Evolutionary conservation across 1,284 basidiomycete genomes (phyloP).

Genomic region (Neolentinus lepideus): DNA sequence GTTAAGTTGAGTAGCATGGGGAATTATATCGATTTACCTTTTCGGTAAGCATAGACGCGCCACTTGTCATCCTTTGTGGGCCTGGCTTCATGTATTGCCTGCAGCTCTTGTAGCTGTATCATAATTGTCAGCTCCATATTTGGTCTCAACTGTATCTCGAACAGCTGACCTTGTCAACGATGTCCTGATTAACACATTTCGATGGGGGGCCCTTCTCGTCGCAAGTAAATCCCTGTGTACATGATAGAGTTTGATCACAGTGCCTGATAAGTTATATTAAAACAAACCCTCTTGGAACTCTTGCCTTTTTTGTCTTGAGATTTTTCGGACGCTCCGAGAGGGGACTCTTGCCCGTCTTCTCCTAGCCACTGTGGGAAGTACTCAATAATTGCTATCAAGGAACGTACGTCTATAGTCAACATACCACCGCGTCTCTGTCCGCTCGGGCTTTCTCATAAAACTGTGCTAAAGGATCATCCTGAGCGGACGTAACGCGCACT

Average conservation of each 20-base stretch:
- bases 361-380: not conserved
- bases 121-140: not conserved
- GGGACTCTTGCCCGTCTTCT: slow-evolving; percentile 13
- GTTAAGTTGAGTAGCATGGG: not conserved
- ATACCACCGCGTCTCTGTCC: slow-evolving; percentile 34
- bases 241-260: too few relatives aligned
- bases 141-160: not conserved
- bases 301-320: too few relatives aligned
- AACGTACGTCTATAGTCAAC: not conserved
- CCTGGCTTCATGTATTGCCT: slow-evolving; percentile 51
- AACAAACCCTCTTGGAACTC: too few relatives aligned
- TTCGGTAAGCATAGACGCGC: slow-evolving; percentile 53
- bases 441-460: slow-evolving; percentile 52
- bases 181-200: slow-evolving; percentile 52
- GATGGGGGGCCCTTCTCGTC: slow-evolving; percentile 35
- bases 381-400: slow-evolving; percentile 10
- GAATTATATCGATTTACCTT: slow-evolving; percentile 35
- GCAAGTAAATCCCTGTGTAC: slow-evolving; percentile 29
- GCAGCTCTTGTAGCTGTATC: slow-evolving; percentile 52
- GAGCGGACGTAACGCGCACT: too few relatives aligned
- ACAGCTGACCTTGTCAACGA: slow-evolving; percentile 52
- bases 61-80: slow-evolving; percentile 50
- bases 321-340: too few relatives aligned
- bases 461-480: slow-evolving; percentile 49
- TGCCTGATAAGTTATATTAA: not conserved